Base-by-base conservation (phyloP, 73 alveolate genomes). In the Durusdinium trenchii region DNA sequence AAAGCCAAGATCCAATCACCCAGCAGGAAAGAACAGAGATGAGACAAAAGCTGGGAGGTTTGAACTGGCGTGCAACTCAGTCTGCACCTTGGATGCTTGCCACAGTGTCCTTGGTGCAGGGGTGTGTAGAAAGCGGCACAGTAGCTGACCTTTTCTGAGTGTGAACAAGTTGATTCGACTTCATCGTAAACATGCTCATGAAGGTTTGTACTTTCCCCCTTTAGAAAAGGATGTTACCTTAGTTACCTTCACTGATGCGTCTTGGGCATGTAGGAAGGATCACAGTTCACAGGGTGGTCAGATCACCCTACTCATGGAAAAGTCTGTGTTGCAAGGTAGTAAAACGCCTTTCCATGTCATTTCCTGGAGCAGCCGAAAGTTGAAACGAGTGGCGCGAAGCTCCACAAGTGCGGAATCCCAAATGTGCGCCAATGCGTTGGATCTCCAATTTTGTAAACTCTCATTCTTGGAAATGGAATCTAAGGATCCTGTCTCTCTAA, bases 261-360 rank as follows among this genome's bases (percentile, higher is more conserved):
- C 48, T 38, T 86, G 95, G 95, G 95, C 95, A 7, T n/a, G 61
- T 23, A 26, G 95, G 6, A 32, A 61, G 35, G 95, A 86, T 20
- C 0, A 3, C 0, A 36, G 83, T 7, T 57, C 62, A 9, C 95
- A 86, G 82, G 95, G 95, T 43, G 95, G 82, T 35, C 94, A 52
- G 42, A 30, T 85, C 5, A 85, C 94, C 0, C 36, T 85, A 3
- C 36, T 50, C 60, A 85, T 85, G 78, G 79, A n/a, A 6, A 51
- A 57, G 46, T 38, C 12, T 0, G 54, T 40, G 12, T 40, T 20
- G 67, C 18, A 42, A 18, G 87, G 87, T 16, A 38, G 32, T 6
- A 78, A 78, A 32, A 45, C 87, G 10, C 42, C 42, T 30, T 78
- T 78, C 61, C 57, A 45, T 78, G 87, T 45, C 12, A 16, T 78